These are phyloP conservation scores for Fusarium praegraminearum DNA, from an alignment of 2,329 filamentous ascomycete species.

Conservation along the genomic window DNA sequence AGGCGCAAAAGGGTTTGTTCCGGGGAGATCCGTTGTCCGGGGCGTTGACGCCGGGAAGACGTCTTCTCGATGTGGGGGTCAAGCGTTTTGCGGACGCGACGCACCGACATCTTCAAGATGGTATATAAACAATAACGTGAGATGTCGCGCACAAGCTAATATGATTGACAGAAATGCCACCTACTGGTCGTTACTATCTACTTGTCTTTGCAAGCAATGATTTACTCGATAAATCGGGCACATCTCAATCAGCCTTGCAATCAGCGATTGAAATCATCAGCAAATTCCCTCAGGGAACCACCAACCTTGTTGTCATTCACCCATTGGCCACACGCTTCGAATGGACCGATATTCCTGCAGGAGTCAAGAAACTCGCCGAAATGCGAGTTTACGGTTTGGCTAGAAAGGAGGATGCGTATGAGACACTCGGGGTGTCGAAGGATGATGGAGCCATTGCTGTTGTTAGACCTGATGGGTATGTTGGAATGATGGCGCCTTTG, in stretches of 20 bases:
- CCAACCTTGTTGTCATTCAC: not conserved
- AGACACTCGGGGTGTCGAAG: slow-evolving; percentile 2
- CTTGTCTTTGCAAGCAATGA: slow-evolving; percentile 8
- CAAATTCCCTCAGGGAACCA: not conserved
- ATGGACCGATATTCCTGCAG: slow-evolving; percentile 11
- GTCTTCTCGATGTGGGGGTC: slow-evolving; percentile 14
- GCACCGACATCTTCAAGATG: slow-evolving; percentile 6
- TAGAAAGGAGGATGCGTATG: slow-evolving; percentile 7
- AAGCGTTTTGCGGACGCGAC: slow-evolving; percentile 24
- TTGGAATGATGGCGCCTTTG: slow-evolving; percentile 12
- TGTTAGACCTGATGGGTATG: slow-evolving; percentile 20
- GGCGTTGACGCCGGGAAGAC: slow-evolving; percentile 1
- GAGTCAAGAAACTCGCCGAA: not conserved
- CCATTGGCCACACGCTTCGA: slow-evolving; percentile 8
- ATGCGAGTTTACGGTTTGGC: slow-evolving; percentile 13
- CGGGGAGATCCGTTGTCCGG: not conserved
- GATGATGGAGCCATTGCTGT: slow-evolving; percentile 5
- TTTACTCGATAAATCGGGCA: not conserved
- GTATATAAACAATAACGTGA: not conserved
- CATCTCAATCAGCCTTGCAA: not conserved
- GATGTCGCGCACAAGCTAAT: not conserved
- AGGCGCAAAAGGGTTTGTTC: not conserved
- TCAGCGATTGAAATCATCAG: not conserved
- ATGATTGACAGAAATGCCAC: slow-evolving; percentile 7
- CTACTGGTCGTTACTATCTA: slow-evolving; percentile 1